phyloP scores from a whole-genome alignment of 345 rosid genomes.

The Aquilaria malaccensis region DNA sequence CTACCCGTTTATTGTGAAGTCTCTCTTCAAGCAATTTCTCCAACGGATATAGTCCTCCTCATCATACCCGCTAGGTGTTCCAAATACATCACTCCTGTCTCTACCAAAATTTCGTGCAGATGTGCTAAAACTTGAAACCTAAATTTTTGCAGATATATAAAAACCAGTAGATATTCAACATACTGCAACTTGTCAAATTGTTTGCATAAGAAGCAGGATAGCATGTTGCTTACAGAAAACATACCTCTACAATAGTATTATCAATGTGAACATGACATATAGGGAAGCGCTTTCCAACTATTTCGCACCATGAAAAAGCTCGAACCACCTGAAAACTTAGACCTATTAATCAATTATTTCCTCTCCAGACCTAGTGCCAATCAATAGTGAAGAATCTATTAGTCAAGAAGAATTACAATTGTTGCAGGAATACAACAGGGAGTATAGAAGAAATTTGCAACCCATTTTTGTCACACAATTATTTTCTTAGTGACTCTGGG shows the following conservation, averaged over 20 bases:
- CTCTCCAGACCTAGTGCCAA: too few relatives aligned
- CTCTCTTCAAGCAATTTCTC: constrained; percentile 74
- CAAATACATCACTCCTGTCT: constrained; percentile 22
- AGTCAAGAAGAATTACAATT: too few relatives aligned
- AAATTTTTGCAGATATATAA: constrained; percentile 1
- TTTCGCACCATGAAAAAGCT: constrained; percentile 41
- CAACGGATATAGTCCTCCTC: constrained; percentile 66
- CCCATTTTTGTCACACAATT: too few relatives aligned
- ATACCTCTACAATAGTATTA: constrained; percentile 45
- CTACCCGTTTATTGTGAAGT: constrained; percentile 94
- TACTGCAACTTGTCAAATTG: neutral
- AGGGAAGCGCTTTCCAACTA: constrained; percentile 54
- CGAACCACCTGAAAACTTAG: constrained; percentile 30
- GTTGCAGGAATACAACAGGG: too few relatives aligned
- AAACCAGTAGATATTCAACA: constrained; percentile 1
- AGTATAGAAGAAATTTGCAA: too few relatives aligned
- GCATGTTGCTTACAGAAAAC: constrained; percentile 1
- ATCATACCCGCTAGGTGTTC: constrained; percentile 35
- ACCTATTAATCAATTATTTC: neutral
- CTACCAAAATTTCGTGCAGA: constrained; percentile 21
- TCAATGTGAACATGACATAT: constrained; percentile 58
- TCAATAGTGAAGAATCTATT: too few relatives aligned
- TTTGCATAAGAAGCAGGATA: neutral
- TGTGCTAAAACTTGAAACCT: constrained; percentile 77
- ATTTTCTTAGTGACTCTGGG: too few relatives aligned